A percentile compares a stretch with the other conserved stretches of the same genome.
These are phyloP conservation scores for Aspergillus sp. DNA, from an alignment of 2,329 filamentous ascomycete genomes.

Conservation along the genomic window DNA sequence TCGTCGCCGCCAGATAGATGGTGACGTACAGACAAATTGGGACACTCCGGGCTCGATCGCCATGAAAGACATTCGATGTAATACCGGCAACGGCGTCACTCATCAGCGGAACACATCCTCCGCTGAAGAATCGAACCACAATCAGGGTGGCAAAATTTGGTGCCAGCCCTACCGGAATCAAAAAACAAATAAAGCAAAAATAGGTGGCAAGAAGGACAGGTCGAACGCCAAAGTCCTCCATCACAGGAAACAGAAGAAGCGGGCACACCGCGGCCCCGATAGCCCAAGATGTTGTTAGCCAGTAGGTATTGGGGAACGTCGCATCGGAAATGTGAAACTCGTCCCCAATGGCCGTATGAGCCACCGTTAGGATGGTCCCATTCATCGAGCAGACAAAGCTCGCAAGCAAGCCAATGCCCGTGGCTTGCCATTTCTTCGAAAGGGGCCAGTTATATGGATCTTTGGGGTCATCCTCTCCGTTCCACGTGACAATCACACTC, in stretches of 20 bases:
- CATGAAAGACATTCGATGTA: slow-evolving; percentile 34
- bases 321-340: slow-evolving; percentile 32
- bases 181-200: slow-evolving; percentile 41
- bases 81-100: slow-evolving; percentile 38
- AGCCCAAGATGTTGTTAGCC: slow-evolving; percentile 37
- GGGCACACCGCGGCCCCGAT: slow-evolving; percentile 31
- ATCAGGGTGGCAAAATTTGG: slow-evolving; percentile 49
- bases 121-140: slow-evolving; percentile 46
- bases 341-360: slow-evolving; percentile 39
- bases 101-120: slow-evolving; percentile 43
- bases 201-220: slow-evolving; percentile 44
- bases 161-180: slow-evolving; percentile 45
- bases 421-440: slow-evolving; percentile 39
- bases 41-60: slow-evolving; percentile 37
- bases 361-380: slow-evolving; percentile 43
- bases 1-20: slow-evolving; percentile 42
- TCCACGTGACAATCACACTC: background rate
- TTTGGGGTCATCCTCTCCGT: slow-evolving; percentile 28
- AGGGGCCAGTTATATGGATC: slow-evolving; percentile 44
- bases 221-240: slow-evolving; percentile 45
- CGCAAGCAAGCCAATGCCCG: slow-evolving; percentile 28
- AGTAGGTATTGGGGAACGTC: slow-evolving; percentile 35
- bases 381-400: slow-evolving; percentile 40
- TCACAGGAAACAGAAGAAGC: slow-evolving; percentile 34
- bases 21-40: slow-evolving; percentile 46